phyloP scores from a whole-genome alignment of 164 flowering plant species.

The Echeveria elegans region DNA sequence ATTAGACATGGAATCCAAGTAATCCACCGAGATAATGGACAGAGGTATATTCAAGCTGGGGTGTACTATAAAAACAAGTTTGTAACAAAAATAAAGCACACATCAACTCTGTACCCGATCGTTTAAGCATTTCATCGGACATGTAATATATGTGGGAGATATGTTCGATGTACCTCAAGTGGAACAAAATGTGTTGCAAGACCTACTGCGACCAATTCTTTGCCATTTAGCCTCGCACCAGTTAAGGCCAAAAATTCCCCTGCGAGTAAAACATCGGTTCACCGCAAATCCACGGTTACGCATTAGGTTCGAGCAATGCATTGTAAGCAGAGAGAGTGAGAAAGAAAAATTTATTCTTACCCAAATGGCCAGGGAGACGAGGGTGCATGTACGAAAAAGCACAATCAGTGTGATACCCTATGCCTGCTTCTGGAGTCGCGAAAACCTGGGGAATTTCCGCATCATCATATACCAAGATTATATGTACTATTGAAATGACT shows the following conservation, averaged over 20 bases:
- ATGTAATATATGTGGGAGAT: background rate
- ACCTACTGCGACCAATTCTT: slow-evolving; percentile 74
- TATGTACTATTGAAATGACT: too few relatives aligned
- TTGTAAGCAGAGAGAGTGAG: background rate
- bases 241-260: slow-evolving; percentile 92
- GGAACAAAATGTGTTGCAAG: slow-evolving; percentile 96
- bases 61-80: background rate
- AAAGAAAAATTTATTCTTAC: slow-evolving; percentile 25
- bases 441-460: slow-evolving; percentile 43
- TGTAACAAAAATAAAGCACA: background rate
- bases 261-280: slow-evolving; percentile 16
- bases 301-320: background rate
- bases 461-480: background rate
- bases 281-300: background rate
- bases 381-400: slow-evolving; percentile 85
- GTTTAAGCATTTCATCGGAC: background rate
- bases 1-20: too few relatives aligned
- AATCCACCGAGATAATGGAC: background rate
- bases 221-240: slow-evolving; percentile 78
- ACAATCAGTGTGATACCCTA: slow-evolving; percentile 92
- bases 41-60: too few relatives aligned
- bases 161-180: slow-evolving; percentile 48
- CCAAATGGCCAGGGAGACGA: slow-evolving; percentile 79
- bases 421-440: slow-evolving; percentile 85
- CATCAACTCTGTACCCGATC: background rate